Base-by-base conservation (phyloP, 306 rosid genomes). In the Alnus glutinosa region DNA sequence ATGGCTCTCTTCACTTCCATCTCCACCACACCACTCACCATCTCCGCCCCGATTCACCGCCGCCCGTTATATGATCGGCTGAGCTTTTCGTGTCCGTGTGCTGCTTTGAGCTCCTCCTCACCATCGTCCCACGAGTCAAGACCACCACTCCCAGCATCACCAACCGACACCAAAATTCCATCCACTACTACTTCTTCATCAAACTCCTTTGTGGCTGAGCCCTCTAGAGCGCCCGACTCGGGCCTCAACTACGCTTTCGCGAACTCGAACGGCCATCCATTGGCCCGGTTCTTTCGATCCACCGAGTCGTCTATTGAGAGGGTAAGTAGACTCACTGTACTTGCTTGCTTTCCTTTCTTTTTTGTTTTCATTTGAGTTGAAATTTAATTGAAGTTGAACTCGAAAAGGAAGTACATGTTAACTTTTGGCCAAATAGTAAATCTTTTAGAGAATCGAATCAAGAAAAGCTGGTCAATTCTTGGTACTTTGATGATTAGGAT, bases 301-400 rank as follows among this genome's bases (percentile, higher is more conserved):
- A 76, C 97, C 3, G 99, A 96, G 78, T 89, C 99, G 64, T 16
- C 85, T 66, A 88, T 96, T 50, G 99, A 96, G 87, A 96, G 89
- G 96, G 98, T 96, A 80, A 77, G 71, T 69, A 72, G 4, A 58
- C 0, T 59, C 77, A 48, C 9, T 9, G 10, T 28, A 18, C 16
- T 9, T 57, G 16, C 39, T 42, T 7, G 4, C 46, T 42, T 47
- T 36, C 11, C 1, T 74, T 10, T 4, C 19, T 11, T 48, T 61
- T 61, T 62, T 39, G 2, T 36, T 49, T 57, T 42, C 3, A 42
- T 51, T 42, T 36, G 4, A 28, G 15, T 73, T 58, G 5, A 4
- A 55, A 13, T 37, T 47, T 51, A 48, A 12, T 66, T 59, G 34
- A 28, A 59, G 34, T 10, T 23, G 36, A 59, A 28, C 28, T 59